phyloP scores from a whole-genome alignment of 2,329 filamentous ascomycete genomes.

The Aspergillus bombycis region DNA sequence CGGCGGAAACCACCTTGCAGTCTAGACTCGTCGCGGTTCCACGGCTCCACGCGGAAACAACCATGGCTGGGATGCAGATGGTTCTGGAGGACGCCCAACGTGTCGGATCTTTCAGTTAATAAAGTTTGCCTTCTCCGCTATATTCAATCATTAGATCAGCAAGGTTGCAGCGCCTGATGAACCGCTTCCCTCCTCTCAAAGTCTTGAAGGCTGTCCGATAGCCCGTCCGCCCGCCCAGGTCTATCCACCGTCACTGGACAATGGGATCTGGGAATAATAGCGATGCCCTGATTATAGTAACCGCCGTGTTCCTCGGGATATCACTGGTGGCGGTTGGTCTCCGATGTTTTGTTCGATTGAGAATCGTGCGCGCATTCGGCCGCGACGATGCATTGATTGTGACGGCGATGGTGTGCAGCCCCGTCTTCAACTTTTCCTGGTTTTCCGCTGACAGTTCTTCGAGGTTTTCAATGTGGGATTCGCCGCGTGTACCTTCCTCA shows the following conservation, averaged over 20 bases:
- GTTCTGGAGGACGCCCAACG: too few relatives aligned
- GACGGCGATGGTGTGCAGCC: not conserved
- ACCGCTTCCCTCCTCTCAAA: not conserved
- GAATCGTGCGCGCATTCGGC: not conserved
- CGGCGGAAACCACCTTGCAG: too few relatives aligned
- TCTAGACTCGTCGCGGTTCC: not conserved
- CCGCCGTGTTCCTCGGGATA: not conserved
- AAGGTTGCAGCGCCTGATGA: not conserved
- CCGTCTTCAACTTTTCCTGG: not conserved
- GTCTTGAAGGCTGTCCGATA: not conserved
- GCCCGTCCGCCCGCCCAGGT: not conserved
- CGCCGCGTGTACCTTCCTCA: constrained; percentile 30
- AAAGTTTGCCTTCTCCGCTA: not conserved
- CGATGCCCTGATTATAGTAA: not conserved
- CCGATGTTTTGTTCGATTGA: not conserved
- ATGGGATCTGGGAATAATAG: not conserved
- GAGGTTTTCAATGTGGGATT: constrained; percentile 32
- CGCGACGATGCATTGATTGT: not conserved
- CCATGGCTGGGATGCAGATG: not conserved
- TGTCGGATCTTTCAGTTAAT: not conserved
- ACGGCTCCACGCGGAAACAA: not conserved
- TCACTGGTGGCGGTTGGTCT: not conserved
- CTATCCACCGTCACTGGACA: not conserved
- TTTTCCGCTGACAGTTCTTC: not conserved
- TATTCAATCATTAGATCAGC: not conserved